Evolutionary conservation across 176 grass and related monocot species (phyloP), one percentile per base, ranked within the genome.

Genomic region (Alloteropsis semialata): DNA sequence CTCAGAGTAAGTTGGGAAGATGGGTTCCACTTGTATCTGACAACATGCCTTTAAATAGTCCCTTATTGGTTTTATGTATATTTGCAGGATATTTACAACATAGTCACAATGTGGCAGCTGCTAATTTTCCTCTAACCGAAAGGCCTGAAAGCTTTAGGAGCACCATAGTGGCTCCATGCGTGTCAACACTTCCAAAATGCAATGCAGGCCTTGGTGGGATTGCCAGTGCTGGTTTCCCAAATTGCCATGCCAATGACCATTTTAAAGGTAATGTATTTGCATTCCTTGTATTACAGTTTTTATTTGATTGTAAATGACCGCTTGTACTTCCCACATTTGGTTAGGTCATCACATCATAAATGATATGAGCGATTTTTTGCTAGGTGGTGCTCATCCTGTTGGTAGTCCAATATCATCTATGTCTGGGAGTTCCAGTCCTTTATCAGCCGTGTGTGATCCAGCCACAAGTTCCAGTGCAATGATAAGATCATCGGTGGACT

Each of bases 1-100:
- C 84, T 56, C 81, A 94, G 13, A 78, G 89, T 91, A 78, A 89
- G 92, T 91, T 79, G 22, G 62, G 69, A 60, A 80, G 46, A 69
- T 25, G 7, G 36, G 3, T 59, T 72, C 28, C 76, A 34, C 62
- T 51, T 33, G 57, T 72, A 42, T 61, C 24, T 90, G 39, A 74
- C 10, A 53, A 60, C 73, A 45, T 38, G 67, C 29, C 66, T 81
- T 72, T 29, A 57, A 46, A n/a, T 69, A 59, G 60, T 29, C 57
- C 39, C 79, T 39, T 49, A 55, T 49, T 74, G 55, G 69, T 10
- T 48, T 85, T 46, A 69, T 80, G 80, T 46, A 69, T 80, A 80
- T 83, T 84, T 37, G 37, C 68, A 91, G 92, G 89, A 68, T 85
- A 66, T 87, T 48, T 45, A 71, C 61, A 81, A 76, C 72, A 85